Percentiles rank a stretch among this genome's conserved stretches.
Conservation (phyloP, 257 asterid genomes). For the Nicotiana otophora region DNA sequence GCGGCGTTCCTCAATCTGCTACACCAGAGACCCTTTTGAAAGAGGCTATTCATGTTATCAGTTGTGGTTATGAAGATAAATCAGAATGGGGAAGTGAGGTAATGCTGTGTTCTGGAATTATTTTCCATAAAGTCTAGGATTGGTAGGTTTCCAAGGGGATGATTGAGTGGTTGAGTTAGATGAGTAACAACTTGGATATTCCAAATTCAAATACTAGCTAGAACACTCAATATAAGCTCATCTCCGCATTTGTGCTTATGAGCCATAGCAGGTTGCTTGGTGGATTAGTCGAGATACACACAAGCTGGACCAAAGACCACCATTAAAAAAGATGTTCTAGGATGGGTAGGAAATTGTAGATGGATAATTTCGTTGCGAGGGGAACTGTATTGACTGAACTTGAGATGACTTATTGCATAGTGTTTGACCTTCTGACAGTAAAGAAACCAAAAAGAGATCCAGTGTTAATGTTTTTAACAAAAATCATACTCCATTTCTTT, state of each 20-base stretch:
- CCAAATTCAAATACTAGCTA: too few relatives aligned
- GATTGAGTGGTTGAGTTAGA: too few relatives aligned
- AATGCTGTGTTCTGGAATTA: neutral
- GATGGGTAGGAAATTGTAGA: neutral
- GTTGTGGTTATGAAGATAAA: constrained; percentile 99
- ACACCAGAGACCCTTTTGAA: constrained; percentile 86
- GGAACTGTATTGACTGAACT: neutral
- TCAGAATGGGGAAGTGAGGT: constrained; percentile 99
- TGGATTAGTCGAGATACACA: too few relatives aligned
- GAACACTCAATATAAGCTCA: too few relatives aligned
- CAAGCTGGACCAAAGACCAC: neutral
- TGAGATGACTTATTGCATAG: neutral
- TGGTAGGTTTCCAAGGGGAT: neutral
- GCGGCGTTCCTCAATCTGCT: constrained; percentile 95
- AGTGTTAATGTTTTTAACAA: neutral
- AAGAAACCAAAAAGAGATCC: neutral
- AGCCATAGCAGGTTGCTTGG: too few relatives aligned
- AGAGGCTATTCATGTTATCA: constrained; percentile 98
- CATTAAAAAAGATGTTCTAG: neutral
- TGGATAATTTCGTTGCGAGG: neutral
- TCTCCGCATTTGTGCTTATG: too few relatives aligned
- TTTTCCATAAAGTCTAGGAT: neutral
- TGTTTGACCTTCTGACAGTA: neutral
- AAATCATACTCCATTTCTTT: neutral
- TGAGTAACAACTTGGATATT: too few relatives aligned